Conservation (phyloP, 495 filamentous ascomycete species). For the Parachaetomium inaequale region DNA sequence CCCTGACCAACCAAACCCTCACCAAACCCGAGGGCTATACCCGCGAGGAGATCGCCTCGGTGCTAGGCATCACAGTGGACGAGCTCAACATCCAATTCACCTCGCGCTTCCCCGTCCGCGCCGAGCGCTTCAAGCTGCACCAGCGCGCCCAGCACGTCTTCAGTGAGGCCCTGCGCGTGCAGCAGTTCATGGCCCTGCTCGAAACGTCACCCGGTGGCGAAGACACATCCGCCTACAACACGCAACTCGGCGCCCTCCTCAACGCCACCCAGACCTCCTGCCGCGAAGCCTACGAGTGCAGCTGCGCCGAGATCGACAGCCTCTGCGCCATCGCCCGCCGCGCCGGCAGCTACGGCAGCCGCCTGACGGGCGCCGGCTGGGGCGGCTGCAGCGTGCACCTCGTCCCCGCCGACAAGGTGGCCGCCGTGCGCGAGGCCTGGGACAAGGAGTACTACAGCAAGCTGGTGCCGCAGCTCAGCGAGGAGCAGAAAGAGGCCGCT, state of each 20-base stretch:
- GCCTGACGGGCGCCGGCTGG: constrained; percentile 94
- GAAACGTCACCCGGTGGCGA: constrained; percentile 28
- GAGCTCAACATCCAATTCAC: constrained; percentile 73
- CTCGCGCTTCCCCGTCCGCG: constrained; percentile 80
- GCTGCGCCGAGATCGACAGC: constrained; percentile 82
- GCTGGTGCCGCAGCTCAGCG: constrained; percentile 56
- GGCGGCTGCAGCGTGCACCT: constrained; percentile 94
- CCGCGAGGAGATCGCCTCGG: constrained; percentile 74
- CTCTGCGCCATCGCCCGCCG: constrained; percentile 74
- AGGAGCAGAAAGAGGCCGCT: constrained; percentile 70
- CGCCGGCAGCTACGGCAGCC: constrained; percentile 77
- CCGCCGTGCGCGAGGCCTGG: constrained; percentile 73
- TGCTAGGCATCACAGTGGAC: constrained; percentile 62
- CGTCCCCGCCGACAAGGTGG: constrained; percentile 78
- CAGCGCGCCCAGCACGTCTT: constrained; percentile 89
- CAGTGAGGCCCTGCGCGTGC: constrained; percentile 79
- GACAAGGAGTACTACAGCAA: constrained; percentile 79
- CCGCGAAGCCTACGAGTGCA: constrained; percentile 81
- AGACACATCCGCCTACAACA: constrained; percentile 59
- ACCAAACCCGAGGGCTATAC: constrained; percentile 80
- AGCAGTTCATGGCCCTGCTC: constrained; percentile 74
- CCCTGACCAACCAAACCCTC: constrained; percentile 60
- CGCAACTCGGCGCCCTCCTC: constrained; percentile 74
- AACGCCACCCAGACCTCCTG: constrained; percentile 88
- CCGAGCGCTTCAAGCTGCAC: constrained; percentile 80